Percentiles rank a stretch among this genome's conserved stretches.
Conservation (phyloP, 352 stramenopile genomes). For the Globisporangium abappressorium region DNA sequence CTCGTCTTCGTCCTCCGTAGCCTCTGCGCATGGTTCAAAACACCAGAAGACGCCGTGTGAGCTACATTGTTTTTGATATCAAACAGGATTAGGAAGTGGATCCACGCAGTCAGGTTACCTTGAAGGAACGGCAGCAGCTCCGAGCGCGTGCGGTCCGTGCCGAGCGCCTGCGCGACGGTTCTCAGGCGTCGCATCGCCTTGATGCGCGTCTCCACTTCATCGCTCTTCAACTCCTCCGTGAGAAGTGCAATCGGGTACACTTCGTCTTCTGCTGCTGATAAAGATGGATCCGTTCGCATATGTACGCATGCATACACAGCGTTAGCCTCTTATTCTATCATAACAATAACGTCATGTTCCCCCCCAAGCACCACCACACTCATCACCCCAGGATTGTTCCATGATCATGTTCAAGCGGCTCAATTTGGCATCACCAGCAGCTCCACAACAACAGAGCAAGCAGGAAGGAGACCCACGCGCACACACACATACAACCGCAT, state of each 20-base stretch:
- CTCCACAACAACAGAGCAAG: background rate
- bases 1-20: conserved; percentile 93
- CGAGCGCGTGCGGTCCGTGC: conserved; percentile 68
- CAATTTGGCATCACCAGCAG: background rate
- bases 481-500: background rate
- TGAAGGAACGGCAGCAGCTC: conserved; percentile 90
- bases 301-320: background rate
- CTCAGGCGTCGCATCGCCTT: conserved; percentile 92
- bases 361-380: background rate
- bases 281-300: background rate
- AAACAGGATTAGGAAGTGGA: background rate
- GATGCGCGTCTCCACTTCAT: conserved; percentile 91
- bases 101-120: conserved; percentile 26
- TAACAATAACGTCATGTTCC: background rate
- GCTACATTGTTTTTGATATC: conserved; percentile 9
- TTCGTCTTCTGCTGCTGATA: conserved; percentile 55
- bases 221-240: conserved; percentile 89
- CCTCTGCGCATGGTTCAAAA: conserved; percentile 32
- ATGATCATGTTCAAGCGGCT: background rate
- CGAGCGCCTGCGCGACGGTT: conserved; percentile 90
- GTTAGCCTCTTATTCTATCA: background rate
- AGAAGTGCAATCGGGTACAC: conserved; percentile 89
- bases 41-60: background rate
- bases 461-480: background rate
- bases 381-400: background rate